Base-by-base conservation (phyloP, 352 stramenopile species). In the Globisporangium paddicum region DNA sequence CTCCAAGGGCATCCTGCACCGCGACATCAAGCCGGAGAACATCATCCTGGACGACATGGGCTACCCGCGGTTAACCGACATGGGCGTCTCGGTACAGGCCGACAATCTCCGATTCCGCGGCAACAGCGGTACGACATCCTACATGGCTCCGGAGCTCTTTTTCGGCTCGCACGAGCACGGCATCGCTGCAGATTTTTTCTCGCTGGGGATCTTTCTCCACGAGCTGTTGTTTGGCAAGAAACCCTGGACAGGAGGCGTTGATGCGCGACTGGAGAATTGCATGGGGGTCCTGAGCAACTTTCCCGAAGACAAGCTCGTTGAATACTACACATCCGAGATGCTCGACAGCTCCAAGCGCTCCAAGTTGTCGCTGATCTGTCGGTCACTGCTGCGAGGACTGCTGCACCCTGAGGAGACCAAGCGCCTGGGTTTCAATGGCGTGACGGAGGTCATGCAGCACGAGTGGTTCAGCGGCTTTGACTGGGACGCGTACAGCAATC, bases 11-110 rank as follows among this genome's bases (percentile, higher is more conserved):
- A 82, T 96, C 52, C 60, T 96, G 21, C 85, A 94, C 60, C 81
- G 85, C 8, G 86, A 96, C 41, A 68, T 96, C 34, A 94, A 96
- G 50, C 85, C 82, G 14, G 86, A 93, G 53, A 96, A 96, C 55
- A 75, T 96, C 19, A 86, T 96, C 32, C 71, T 95, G 1, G 82
- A 94, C 55, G 76, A 86, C n/a, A 70, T 84, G 23, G 82, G 82
- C 0, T 92, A 89, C 47, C 78, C 83, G 21, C 71, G 78, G 9
- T 57, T 94, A 11, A 89, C 84, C 5, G 84, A 94, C 49, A 64
- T 94, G 25, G 82, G 84, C 34, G 79, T 93, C 30, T 87, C 78
- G 0, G 73, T 89, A n/a, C 70, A 85, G 42, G 75, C 59, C 0
- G 66, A 68, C 9, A 55, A 69, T 0, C 54, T 89, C 28, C 66